Conservation (phyloP, 2,329 filamentous ascomycete genomes). For the Fusarium agapanthi region DNA sequence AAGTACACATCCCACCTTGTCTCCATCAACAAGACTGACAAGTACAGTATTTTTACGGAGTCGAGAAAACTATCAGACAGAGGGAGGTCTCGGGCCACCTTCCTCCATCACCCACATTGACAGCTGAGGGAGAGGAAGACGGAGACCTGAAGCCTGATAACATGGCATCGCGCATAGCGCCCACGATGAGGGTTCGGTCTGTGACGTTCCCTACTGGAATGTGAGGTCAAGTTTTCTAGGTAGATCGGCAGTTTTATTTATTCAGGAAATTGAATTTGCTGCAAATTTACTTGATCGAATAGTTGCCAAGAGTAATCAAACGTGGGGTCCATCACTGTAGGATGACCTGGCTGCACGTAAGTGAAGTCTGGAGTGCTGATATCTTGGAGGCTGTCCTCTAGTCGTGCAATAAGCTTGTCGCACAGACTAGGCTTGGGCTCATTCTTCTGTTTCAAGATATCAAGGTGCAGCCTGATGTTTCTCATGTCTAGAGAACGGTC, state of each 20-base stretch:
- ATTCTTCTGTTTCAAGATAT: constrained; percentile 7
- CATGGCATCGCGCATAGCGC: constrained; percentile 9
- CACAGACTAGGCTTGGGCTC: constrained; percentile 7
- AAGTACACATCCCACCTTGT: fast-evolving
- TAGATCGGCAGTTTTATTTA: neutral
- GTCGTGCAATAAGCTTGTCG: neutral
- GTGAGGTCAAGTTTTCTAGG: neutral
- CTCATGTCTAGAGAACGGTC: neutral
- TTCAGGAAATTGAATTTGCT: constrained; percentile 8
- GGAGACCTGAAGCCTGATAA: constrained; percentile 14
- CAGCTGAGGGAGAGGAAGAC: neutral
- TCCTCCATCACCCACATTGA: neutral
- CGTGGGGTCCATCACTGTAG: constrained; percentile 1
- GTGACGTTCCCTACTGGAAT: neutral
- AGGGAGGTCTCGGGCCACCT: neutral
- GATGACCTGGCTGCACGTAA: neutral
- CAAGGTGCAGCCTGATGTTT: constrained; percentile 10
- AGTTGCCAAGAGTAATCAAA: constrained; percentile 19
- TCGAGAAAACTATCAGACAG: constrained; percentile 3
- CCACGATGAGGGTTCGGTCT: neutral
- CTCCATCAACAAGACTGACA: neutral
- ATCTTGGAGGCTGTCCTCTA: constrained; percentile 7
- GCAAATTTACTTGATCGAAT: constrained; percentile 13
- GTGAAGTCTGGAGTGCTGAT: constrained; percentile 11
- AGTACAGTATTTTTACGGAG: neutral